phyloP scores from a whole-genome alignment of 495 filamentous ascomycete genomes.

The Wilcoxina mikolae region DNA sequence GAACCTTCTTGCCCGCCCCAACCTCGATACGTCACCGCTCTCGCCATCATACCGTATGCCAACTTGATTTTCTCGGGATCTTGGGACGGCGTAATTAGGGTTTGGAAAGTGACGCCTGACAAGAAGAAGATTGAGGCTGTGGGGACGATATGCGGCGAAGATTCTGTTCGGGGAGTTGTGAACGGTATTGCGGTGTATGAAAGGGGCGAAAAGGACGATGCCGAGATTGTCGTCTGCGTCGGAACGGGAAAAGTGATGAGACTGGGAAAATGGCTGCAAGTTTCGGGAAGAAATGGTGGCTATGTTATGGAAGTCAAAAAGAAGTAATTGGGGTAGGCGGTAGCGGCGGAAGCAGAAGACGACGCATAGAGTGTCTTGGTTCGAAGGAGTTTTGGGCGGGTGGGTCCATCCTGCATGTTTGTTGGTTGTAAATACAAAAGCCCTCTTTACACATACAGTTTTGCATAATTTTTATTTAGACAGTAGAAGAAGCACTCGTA shows the following conservation, averaged over 20 bases:
- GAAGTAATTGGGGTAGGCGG: constrained; percentile 5
- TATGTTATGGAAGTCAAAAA: constrained; percentile 19
- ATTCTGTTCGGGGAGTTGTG: constrained; percentile 53
- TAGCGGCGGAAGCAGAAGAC: constrained; percentile 7
- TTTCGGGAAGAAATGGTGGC: constrained; percentile 55
- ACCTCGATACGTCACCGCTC: constrained; percentile 79
- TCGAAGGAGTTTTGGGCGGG: not conserved
- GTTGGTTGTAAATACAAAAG: no score
- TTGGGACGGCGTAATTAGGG: constrained; percentile 79
- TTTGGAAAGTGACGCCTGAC: constrained; percentile 71
- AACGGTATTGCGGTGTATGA: constrained; percentile 81
- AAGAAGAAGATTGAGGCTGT: constrained; percentile 61
- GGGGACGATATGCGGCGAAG: constrained; percentile 46
- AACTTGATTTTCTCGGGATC: constrained; percentile 79
- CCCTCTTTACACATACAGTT: no score
- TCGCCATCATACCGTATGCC: constrained; percentile 70
- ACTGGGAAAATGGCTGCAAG: constrained; percentile 59
- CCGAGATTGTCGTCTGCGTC: constrained; percentile 64
- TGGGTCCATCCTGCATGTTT: no score
- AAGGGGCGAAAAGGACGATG: constrained; percentile 42
- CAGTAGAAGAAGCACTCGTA: no score
- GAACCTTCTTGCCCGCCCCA: constrained; percentile 46
- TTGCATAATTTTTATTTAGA: no score
- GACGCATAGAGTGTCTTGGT: not conserved
- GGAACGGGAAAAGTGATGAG: constrained; percentile 76